Percentiles rank a stretch among this genome's conserved stretches.
Evolutionary conservation across 2,329 filamentous ascomycete species (phyloP).

Genomic region (Fusarium duplospermum): DNA sequence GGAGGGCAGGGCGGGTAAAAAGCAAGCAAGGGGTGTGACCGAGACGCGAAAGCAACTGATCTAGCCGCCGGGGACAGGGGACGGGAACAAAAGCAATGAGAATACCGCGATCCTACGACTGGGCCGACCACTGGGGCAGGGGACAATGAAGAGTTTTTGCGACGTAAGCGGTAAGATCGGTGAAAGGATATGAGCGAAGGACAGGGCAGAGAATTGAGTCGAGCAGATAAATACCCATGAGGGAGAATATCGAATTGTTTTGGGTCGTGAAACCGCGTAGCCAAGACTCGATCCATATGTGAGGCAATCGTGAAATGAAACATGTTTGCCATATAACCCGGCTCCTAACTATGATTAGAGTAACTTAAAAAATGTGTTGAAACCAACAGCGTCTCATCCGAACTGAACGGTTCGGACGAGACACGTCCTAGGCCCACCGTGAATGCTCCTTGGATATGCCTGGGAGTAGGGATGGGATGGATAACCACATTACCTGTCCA

Average conservation of each 20-base stretch:
- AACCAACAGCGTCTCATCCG: neutral
- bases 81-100: neutral
- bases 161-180: neutral
- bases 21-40: neutral
- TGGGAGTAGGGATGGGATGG: neutral
- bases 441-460: neutral
- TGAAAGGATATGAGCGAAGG: neutral
- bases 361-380: neutral
- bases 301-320: neutral
- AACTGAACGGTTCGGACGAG: neutral
- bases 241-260: neutral
- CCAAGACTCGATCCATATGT: neutral
- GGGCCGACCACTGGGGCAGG: neutral
- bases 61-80: neutral
- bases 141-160: neutral
- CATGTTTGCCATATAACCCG: neutral
- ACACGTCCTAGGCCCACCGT: neutral
- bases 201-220: neutral
- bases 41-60: neutral
- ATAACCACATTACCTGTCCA: neutral
- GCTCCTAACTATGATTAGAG: neutral
- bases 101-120: neutral
- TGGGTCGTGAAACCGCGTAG: neutral
- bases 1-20: neutral
- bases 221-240: neutral